Percentiles rank a stretch among this genome's conserved stretches.
phyloP scores from a whole-genome alignment of 2,329 filamentous ascomycete genomes.

The Pseudocercospora pini-densiflorae region DNA sequence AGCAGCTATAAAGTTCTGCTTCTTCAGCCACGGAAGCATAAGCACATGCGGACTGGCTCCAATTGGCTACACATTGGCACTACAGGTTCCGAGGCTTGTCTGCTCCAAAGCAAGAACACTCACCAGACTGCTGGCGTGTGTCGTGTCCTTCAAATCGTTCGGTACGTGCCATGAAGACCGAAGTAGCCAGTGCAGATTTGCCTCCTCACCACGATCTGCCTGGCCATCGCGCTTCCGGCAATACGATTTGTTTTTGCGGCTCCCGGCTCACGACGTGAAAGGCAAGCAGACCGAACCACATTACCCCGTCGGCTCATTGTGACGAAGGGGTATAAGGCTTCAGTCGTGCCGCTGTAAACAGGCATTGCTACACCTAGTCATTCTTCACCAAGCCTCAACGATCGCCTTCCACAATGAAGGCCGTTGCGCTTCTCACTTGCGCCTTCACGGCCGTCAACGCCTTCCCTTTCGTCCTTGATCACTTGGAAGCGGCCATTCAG shows the following conservation, averaged over 20 bases:
- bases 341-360: not conserved
- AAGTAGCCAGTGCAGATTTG: not conserved
- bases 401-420: not conserved
- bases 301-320: not conserved
- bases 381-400: not conserved
- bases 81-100: not conserved
- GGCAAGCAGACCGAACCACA: not conserved
- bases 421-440: not conserved
- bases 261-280: not conserved
- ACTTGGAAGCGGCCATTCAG: not conserved
- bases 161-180: not conserved
- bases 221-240: not conserved
- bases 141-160: not conserved
- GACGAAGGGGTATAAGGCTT: not conserved
- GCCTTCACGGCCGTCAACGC: constrained; percentile 9
- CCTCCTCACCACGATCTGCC: not conserved
- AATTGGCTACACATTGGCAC: not conserved
- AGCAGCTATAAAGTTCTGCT: not conserved
- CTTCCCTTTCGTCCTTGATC: constrained; percentile 15
- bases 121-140: not conserved
- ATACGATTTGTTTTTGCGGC: not conserved
- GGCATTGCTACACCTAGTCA: not conserved
- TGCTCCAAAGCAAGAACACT: not conserved
- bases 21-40: not conserved
- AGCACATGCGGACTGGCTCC: not conserved